Conservation (phyloP, 2,329 filamentous ascomycete genomes). For the Aspergillus udagawae region DNA sequence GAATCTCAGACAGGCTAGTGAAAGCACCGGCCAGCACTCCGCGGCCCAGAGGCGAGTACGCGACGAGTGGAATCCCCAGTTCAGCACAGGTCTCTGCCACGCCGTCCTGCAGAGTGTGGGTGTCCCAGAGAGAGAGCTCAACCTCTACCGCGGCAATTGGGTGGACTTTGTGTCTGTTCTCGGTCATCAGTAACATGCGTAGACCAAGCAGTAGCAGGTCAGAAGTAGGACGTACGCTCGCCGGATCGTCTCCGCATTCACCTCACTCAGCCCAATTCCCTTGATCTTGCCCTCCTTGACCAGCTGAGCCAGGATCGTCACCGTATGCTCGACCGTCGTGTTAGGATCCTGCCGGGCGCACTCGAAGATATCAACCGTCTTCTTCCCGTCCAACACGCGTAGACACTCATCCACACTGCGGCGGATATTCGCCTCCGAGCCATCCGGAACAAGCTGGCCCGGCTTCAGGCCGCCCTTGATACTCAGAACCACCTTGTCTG, state of each 20-base stretch:
- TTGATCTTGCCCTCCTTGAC: conserved; percentile 43
- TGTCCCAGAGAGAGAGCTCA: conserved; percentile 56
- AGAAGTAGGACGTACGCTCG: conserved; percentile 28
- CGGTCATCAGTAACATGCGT: background rate
- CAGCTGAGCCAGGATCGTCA: conserved; percentile 35
- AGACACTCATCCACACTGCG: conserved; percentile 58
- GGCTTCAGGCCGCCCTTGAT: conserved; percentile 56
- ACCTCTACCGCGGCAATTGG: conserved; percentile 58
- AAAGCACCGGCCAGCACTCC: conserved; percentile 54
- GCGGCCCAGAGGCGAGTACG: conserved; percentile 57
- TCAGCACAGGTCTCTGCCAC: conserved; percentile 54
- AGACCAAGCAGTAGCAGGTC: no score
- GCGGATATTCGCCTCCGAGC: conserved; percentile 52
- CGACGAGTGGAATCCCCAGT: conserved; percentile 54
- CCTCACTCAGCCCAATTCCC: conserved; percentile 42
- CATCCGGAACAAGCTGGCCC: conserved; percentile 42
- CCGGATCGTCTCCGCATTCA: conserved; percentile 44
- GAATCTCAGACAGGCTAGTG: conserved; percentile 44
- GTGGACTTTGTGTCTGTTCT: conserved; percentile 44
- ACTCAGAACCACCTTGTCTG: conserved; percentile 57
- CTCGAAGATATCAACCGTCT: conserved; percentile 60
- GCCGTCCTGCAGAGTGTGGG: conserved; percentile 55
- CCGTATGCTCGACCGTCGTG: conserved; percentile 46
- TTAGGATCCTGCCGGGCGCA: conserved; percentile 55
- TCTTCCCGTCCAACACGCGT: conserved; percentile 50